phyloP scores from a whole-genome alignment of 164 flowering plant genomes.

The Umbellularia californica region DNA sequence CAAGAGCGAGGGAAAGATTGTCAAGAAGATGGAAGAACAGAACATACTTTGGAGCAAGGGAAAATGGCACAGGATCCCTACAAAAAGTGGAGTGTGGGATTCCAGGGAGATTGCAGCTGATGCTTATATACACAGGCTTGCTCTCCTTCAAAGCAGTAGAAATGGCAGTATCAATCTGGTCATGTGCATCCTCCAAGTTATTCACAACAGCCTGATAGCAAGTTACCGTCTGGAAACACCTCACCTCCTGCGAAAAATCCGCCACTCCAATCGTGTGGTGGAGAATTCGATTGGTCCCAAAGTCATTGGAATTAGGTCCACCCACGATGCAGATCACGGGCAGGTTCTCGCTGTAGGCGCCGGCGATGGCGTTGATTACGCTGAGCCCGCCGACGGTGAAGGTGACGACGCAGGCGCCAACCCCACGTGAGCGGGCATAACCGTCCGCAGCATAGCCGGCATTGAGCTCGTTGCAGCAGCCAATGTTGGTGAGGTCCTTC shows the following conservation, averaged over 20 bases:
- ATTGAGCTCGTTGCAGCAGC: slow-evolving; percentile 97
- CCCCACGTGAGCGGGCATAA: slow-evolving; percentile 76
- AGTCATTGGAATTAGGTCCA: slow-evolving; percentile 87
- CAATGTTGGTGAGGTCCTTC: slow-evolving; percentile 60
- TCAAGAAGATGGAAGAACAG: neutral
- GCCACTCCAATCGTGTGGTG: slow-evolving; percentile 89
- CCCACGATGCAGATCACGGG: slow-evolving; percentile 82
- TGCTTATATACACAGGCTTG: slow-evolving; percentile 86
- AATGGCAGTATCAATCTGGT: slow-evolving; percentile 75
- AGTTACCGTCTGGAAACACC: slow-evolving; percentile 82
- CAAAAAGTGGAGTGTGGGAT: slow-evolving; percentile 76
- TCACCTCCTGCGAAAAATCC: slow-evolving; percentile 70
- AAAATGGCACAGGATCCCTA: slow-evolving; percentile 74
- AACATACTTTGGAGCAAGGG: slow-evolving; percentile 55
- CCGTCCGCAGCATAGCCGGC: slow-evolving; percentile 98
- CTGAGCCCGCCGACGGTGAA: slow-evolving; percentile 94
- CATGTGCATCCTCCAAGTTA: slow-evolving; percentile 86
- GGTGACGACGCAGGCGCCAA: slow-evolving; percentile 89
- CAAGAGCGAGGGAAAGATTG: neutral
- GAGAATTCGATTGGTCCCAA: slow-evolving; percentile 72
- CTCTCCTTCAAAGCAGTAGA: slow-evolving; percentile 79
- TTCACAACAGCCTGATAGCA: slow-evolving; percentile 89
- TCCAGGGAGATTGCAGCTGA: slow-evolving; percentile 73
- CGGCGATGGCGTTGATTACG: slow-evolving; percentile 83
- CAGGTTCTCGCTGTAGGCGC: slow-evolving; percentile 84